Conservation (phyloP, 176 grass and related monocot genomes). For the Triticum aestivum region DNA sequence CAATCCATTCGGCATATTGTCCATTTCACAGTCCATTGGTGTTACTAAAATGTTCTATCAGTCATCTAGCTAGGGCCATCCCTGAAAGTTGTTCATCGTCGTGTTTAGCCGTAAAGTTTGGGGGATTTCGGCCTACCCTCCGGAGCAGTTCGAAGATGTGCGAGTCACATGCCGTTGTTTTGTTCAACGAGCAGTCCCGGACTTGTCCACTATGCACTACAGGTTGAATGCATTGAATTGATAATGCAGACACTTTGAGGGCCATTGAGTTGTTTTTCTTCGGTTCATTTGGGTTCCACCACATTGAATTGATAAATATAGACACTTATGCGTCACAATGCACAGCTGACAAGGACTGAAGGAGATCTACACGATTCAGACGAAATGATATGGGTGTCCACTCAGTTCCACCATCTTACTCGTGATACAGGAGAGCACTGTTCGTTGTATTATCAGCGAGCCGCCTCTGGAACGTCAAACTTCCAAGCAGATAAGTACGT, state of each 20-base stretch:
- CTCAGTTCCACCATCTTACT: neutral
- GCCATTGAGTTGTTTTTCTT: neutral
- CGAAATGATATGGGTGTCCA: neutral
- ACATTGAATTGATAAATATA: neutral
- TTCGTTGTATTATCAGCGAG: neutral
- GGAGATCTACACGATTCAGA: neutral
- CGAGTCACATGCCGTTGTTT: constrained; percentile 2
- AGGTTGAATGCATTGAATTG: neutral
- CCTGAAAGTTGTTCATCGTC: constrained; percentile 14
- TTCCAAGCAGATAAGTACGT: neutral
- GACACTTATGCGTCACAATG: neutral
- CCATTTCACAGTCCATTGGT: neutral
- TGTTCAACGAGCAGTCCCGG: neutral
- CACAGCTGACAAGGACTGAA: neutral
- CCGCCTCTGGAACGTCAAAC: neutral
- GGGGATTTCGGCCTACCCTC: neutral
- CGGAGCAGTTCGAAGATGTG: constrained; percentile 11
- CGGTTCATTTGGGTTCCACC: neutral
- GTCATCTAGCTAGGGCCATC: neutral
- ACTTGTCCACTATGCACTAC: neutral
- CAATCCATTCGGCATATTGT: constrained; percentile 4
- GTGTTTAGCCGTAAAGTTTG: neutral
- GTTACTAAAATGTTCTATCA: neutral
- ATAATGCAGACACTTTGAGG: neutral
- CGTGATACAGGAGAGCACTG: neutral